These are phyloP conservation scores for Cladosporium sp. DNA, from an alignment of 2,329 filamentous ascomycete genomes.

Conservation along the genomic window DNA sequence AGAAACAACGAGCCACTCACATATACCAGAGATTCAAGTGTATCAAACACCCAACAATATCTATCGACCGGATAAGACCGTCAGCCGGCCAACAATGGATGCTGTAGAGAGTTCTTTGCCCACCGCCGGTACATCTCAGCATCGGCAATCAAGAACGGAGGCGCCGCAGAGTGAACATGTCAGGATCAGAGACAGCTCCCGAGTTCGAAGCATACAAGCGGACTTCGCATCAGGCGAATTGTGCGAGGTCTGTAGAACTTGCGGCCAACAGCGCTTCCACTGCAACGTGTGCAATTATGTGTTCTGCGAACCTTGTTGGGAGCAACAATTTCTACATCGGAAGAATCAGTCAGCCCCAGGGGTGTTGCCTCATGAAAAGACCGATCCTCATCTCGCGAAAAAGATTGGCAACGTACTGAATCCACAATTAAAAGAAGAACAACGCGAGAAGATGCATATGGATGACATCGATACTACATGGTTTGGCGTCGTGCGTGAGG, in stretches of 20 bases:
- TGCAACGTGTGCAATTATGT: slow-evolving; percentile 4
- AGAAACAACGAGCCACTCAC: background rate
- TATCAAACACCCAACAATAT: background rate
- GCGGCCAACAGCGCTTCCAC: background rate
- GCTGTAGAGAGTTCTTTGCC: background rate
- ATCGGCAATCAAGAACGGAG: background rate
- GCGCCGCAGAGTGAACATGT: background rate
- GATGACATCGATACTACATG: slow-evolving; percentile 36
- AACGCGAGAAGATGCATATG: slow-evolving; percentile 33
- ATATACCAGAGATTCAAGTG: background rate
- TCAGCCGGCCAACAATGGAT: no score
- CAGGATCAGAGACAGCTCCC: background rate
- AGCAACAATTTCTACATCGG: background rate
- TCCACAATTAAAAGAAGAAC: slow-evolving; percentile 24
- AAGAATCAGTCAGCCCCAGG: background rate
- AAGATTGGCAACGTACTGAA: slow-evolving; percentile 26
- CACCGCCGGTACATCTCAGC: background rate
- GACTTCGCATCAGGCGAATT: background rate
- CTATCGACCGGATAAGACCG: no score
- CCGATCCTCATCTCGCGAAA: slow-evolving; percentile 27
- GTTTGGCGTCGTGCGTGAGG: slow-evolving; percentile 35
- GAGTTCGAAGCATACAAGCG: background rate
- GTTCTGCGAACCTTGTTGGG: slow-evolving; percentile 3
- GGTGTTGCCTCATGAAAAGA: slow-evolving; percentile 34
- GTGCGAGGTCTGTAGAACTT: background rate